Base-by-base conservation (phyloP, 306 rosid genomes). In the Prunus dulcis region DNA sequence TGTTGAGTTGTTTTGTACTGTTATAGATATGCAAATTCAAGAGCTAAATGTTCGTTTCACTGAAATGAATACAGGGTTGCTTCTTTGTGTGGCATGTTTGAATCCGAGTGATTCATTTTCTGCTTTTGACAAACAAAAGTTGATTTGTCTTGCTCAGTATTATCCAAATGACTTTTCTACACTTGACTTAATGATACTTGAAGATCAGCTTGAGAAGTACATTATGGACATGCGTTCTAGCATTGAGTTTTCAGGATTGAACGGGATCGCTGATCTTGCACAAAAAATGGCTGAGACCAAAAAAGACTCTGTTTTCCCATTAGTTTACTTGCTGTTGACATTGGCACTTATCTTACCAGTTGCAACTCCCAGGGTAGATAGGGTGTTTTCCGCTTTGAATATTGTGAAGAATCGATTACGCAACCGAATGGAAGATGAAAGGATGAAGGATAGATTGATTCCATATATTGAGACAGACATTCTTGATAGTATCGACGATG, bases 141-240 rank as follows among this genome's bases (percentile, higher is more conserved):
- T 64, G 20, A 72, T 57, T 47, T 8, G 27, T 7, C 64, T 20
- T 19, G 64, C 22, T 25, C 6, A 4, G 6, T 72, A 61, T 66
- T 74, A 78, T 69, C 80, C 75, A 13, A 2, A 14, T 57, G 46
- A 64, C 3, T 74, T 82, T 56, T 69, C 52, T 12, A 5, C 8
- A 10, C 5, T 8, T 12, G 17, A 78, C 12, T n/a, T 60, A n/a
- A 7, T 61, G 51, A 6, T 14, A 3, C 77, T 68, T 62, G 76
- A 78, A 17, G 53, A 46, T 22, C 64, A 78, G 45, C 77, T 64
- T 78, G 49, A 82, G 2, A 67, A 15, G 23, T 62, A 78, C 55
- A 67, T 78, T 12, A 8, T 57, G 11, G 71, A 56, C 47, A 2
- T 81, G 30, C 9, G 25, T 22, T 30, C 55, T 0, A 22, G 19